A percentile compares a stretch with the other conserved stretches of the same genome.
phyloP scores from a whole-genome alignment of 805 yeast genomes.

The Pichia paraexigua region DNA sequence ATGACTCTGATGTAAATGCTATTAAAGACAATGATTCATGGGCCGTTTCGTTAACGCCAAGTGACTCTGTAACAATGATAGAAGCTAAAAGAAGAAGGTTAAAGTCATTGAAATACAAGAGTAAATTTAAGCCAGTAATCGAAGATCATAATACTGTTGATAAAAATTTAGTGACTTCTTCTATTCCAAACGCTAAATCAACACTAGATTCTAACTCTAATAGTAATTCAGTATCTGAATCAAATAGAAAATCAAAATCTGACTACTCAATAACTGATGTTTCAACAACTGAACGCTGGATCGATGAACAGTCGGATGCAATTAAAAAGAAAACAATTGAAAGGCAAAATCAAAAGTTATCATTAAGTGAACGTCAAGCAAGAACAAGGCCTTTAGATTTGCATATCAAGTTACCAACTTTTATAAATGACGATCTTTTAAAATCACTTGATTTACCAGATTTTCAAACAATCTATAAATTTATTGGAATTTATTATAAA shows the following conservation, averaged over 20 bases:
- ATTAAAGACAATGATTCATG: background rate
- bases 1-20: background rate
- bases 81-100: slow-evolving; percentile 1
- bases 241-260: background rate
- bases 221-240: background rate
- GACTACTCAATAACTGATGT: background rate
- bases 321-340: background rate
- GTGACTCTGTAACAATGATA: slow-evolving; percentile 14
- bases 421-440: slow-evolving; percentile 26
- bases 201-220: background rate
- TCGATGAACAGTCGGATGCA: slow-evolving; percentile 14
- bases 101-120: background rate
- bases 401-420: slow-evolving; percentile 1
- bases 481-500: slow-evolving; percentile 34
- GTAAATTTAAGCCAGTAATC: background rate
- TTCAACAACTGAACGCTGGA: slow-evolving; percentile 21
- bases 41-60: slow-evolving; percentile 9
- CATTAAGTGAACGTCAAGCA: slow-evolving; percentile 1
- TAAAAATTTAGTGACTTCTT: no score
- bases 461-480: slow-evolving; percentile 25
- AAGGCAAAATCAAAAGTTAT: background rate
- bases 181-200: background rate
- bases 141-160: background rate
- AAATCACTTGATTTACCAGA: slow-evolving; percentile 31
- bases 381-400: slow-evolving; percentile 1